Percentiles rank a stretch among this genome's conserved stretches.
Evolutionary conservation across 202 grass and related monocot genomes (phyloP).

Genomic region (Bolboschoenoplectus hybrid): DNA sequence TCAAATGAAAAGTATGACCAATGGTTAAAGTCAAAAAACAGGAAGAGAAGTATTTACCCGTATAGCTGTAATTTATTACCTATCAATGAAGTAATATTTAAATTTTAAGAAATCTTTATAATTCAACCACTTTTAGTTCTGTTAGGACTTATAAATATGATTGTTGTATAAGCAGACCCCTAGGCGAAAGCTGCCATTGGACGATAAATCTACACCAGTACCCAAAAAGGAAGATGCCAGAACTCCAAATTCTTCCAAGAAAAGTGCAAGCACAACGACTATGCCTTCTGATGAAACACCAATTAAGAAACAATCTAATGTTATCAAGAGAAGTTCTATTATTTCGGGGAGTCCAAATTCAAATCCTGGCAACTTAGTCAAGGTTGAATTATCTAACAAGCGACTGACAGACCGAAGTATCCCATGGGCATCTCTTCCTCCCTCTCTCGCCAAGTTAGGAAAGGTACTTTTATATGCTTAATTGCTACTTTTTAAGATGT

Average conservation of each 20-base stretch:
- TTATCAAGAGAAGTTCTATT: conserved; percentile 57
- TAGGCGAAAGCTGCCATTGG: conserved; percentile 54
- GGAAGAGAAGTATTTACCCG: background rate
- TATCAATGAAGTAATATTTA: background rate
- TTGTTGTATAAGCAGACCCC: conserved; percentile 56
- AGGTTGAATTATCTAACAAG: conserved; percentile 62
- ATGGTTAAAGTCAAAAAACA: background rate
- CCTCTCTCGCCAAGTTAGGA: conserved; percentile 76
- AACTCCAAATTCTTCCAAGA: conserved; percentile 69
- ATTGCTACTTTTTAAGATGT: background rate
- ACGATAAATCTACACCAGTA: conserved; percentile 55
- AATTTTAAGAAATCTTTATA: background rate
- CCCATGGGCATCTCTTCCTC: conserved; percentile 70
- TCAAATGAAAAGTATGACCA: background rate
- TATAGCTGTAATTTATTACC: background rate
- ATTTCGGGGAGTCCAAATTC: conserved; percentile 47
- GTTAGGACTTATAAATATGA: conserved; percentile 10
- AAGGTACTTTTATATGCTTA: conserved; percentile 60
- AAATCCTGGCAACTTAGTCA: conserved; percentile 71
- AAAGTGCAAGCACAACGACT: conserved; percentile 59
- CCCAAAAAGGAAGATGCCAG: conserved; percentile 68
- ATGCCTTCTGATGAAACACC: conserved; percentile 59
- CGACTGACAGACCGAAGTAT: conserved; percentile 65
- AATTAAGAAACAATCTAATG: conserved; percentile 57
- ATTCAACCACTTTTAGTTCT: background rate